Evolutionary conservation across 192 early-diverging fungal species (phyloP).

Genomic region (Funneliformis mosseae): DNA sequence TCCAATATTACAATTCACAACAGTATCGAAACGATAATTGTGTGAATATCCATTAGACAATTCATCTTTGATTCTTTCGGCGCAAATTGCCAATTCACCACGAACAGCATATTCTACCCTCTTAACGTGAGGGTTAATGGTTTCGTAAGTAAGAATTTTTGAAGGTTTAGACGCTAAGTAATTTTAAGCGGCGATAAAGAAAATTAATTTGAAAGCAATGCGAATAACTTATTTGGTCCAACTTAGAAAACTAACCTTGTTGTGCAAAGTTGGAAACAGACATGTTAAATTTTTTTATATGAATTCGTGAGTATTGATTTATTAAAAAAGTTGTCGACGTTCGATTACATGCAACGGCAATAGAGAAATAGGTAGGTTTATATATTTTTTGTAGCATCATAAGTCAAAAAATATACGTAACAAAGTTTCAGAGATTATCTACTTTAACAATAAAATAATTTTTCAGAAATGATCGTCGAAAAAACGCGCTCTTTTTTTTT

Average conservation of each 20-base stretch:
- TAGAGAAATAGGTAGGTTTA: background rate
- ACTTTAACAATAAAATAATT: no score
- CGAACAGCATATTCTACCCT: conserved; percentile 94
- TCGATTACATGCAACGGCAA: background rate
- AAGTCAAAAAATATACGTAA: no score
- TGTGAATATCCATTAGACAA: conserved; percentile 4
- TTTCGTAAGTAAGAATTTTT: conserved; percentile 74
- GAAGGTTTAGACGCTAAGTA: no score
- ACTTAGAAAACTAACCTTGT: background rate
- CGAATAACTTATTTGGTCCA: no score
- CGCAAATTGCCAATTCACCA: conserved; percentile 91
- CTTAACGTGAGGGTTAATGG: conserved; percentile 71
- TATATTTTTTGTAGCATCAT: background rate
- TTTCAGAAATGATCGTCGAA: no score
- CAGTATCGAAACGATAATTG: conserved; percentile 36
- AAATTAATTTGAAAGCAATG: background rate
- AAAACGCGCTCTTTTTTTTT: no score
- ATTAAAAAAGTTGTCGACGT: background rate
- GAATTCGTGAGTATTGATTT: background rate
- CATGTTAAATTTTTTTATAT: background rate
- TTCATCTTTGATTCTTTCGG: conserved; percentile 76
- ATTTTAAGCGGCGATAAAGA: background rate
- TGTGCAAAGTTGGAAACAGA: background rate
- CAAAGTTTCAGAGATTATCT: no score
- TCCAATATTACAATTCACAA: conserved; percentile 50